Percentiles rank a stretch among this genome's conserved stretches.
Evolutionary conservation across 345 rosid genomes (phyloP).

Genomic region (Hevea brasiliensis): DNA sequence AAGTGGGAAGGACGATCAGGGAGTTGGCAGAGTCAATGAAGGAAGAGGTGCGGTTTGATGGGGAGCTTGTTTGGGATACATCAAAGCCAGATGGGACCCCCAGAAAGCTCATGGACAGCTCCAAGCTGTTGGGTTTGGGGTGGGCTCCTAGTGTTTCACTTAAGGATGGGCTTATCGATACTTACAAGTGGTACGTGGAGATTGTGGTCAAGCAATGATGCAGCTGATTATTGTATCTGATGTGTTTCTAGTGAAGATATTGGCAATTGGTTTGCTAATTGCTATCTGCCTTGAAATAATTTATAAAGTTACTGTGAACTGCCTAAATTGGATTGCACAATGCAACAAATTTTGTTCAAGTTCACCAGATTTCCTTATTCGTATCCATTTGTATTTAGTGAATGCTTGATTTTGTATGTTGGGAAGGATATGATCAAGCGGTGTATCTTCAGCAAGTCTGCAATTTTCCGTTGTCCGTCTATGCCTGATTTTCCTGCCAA

Average conservation of each 20-base stretch:
- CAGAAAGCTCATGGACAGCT: constrained; percentile 92
- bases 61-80: constrained; percentile 81
- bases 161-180: constrained; percentile 73
- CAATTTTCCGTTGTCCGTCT: no score
- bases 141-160: constrained; percentile 75
- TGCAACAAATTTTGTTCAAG: background rate
- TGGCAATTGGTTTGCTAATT: background rate
- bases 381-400: background rate
- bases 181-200: constrained; percentile 87
- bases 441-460: background rate
- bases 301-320: background rate
- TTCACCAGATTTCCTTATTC: background rate
- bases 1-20: constrained; percentile 84
- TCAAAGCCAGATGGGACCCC: constrained; percentile 94
- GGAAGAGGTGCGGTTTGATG: constrained; percentile 84
- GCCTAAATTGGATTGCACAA: background rate
- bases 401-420: background rate
- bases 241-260: background rate
- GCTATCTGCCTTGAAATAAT: background rate
- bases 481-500: no score
- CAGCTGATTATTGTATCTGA: background rate
- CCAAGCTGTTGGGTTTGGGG: constrained; percentile 71
- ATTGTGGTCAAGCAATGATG: constrained; percentile 42
- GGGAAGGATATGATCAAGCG: background rate
- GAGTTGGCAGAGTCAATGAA: constrained; percentile 89